phyloP scores from a whole-genome alignment of 148 eudicot species.

The Arctostaphylos glauca region DNA sequence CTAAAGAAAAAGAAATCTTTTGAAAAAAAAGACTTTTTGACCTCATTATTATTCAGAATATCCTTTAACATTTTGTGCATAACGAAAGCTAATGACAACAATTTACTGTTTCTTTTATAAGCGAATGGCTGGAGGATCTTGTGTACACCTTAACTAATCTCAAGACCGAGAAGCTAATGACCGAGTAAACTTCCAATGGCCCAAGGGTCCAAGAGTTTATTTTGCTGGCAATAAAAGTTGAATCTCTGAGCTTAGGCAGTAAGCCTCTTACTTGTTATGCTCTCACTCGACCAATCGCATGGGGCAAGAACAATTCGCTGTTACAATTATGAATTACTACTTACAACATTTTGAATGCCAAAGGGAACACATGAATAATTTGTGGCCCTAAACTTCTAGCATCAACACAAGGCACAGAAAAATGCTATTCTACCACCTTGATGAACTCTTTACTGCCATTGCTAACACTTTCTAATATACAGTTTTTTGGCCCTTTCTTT shows the following conservation, averaged over 20 bases:
- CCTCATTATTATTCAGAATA: too few species aligned
- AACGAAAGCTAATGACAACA: background rate
- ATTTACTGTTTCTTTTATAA: background rate
- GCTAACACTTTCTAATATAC: background rate
- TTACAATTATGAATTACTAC: background rate
- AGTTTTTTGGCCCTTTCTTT: background rate
- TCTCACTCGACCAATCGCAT: too few species aligned
- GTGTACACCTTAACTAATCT: too few species aligned
- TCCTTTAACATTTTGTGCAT: background rate
- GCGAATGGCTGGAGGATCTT: background rate
- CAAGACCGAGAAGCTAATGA: too few species aligned
- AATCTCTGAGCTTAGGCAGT: too few species aligned
- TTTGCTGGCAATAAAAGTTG: too few species aligned
- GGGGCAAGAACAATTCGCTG: too few species aligned
- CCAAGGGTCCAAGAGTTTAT: too few species aligned
- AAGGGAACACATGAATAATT: background rate
- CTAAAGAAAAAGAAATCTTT: too few species aligned
- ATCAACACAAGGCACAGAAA: background rate
- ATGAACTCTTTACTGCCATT: constrained; percentile 12
- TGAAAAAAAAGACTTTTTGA: too few species aligned
- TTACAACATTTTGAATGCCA: background rate
- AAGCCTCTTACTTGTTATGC: too few species aligned
- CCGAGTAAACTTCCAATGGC: too few species aligned
- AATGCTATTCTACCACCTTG: constrained; percentile 2
- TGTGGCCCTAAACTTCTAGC: background rate